phyloP scores from a whole-genome alignment of 2,329 filamentous ascomycete species.

The Sphaerulina vaccinii region DNA sequence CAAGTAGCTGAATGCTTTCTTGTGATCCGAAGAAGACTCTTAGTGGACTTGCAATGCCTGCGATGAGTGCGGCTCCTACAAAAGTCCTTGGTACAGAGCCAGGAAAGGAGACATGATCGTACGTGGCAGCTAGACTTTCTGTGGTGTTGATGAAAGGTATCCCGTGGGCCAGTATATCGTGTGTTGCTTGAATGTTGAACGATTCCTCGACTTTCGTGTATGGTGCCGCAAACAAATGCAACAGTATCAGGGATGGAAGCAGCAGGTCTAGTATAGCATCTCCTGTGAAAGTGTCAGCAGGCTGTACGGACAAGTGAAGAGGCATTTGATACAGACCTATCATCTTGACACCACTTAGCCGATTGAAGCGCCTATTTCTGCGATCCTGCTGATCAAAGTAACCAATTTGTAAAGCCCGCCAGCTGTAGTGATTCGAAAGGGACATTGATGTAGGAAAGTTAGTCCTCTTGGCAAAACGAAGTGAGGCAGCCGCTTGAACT shows the following conservation, averaged over 20 bases:
- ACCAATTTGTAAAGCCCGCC: conserved; percentile 26
- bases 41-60: conserved; percentile 68
- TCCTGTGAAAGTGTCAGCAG: conserved; percentile 32
- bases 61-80: conserved; percentile 78
- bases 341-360: conserved; percentile 1
- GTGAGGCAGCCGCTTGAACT: not conserved
- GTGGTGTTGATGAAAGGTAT: conserved; percentile 53
- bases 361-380: not conserved
- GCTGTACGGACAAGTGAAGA: not conserved
- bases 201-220: conserved; percentile 99
- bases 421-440: conserved; percentile 21
- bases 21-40: conserved; percentile 57
- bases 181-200: conserved; percentile 91
- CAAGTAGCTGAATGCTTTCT: conserved; percentile 60
- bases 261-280: conserved; percentile 54
- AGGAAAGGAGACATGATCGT: conserved; percentile 88
- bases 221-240: conserved; percentile 57
- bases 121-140: conserved; percentile 52
- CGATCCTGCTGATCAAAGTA: conserved; percentile 12
- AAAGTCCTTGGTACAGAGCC: conserved; percentile 87
- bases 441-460: conserved; percentile 20
- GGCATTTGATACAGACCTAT: not conserved
- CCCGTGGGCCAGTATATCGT: conserved; percentile 83
- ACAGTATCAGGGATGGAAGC: conserved; percentile 53
- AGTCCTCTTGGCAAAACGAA: not conserved